These are phyloP conservation scores for Tephrocybe sp. DNA, from an alignment of 768 basidiomycete genomes.

Conservation along the genomic window DNA sequence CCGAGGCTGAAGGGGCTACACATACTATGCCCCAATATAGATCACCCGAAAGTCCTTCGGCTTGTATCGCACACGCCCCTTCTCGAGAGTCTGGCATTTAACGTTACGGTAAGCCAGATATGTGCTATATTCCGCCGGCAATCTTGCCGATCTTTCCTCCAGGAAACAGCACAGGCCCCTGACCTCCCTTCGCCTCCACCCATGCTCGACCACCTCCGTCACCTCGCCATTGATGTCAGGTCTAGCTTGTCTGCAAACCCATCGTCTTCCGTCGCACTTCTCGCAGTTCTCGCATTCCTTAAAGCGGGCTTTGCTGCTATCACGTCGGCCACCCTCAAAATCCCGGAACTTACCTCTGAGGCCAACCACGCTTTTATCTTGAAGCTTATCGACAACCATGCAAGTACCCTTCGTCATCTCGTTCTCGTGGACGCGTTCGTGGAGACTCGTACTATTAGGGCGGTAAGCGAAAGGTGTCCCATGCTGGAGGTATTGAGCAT, in stretches of 20 bases:
- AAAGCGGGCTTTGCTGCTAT: constrained; percentile 31
- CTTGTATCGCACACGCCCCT: constrained; percentile 48
- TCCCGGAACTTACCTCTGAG: constrained; percentile 35
- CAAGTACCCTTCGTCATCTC: constrained; percentile 40
- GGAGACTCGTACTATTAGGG: constrained; percentile 34
- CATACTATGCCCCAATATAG: constrained; percentile 59
- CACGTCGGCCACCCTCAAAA: constrained; percentile 41
- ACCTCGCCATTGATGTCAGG: constrained; percentile 26
- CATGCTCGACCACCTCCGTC: constrained; percentile 23
- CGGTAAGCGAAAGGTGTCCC: constrained; percentile 42
- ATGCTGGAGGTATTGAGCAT: constrained; percentile 51
- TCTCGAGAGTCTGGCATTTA: constrained; percentile 62
- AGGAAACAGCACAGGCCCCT: constrained; percentile 28
- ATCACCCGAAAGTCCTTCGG: constrained; percentile 50
- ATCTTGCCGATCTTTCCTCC: constrained; percentile 4
- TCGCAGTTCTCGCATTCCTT: constrained; percentile 31
- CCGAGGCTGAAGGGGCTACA: constrained; percentile 60
- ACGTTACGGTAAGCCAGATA: constrained; percentile 49
- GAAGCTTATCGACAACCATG: constrained; percentile 42
- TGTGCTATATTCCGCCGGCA: neutral
- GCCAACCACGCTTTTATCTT: constrained; percentile 39
- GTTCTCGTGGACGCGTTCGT: constrained; percentile 49
- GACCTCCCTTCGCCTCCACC: constrained; percentile 23
- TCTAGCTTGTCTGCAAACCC: constrained; percentile 24
- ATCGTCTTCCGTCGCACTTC: constrained; percentile 24